A percentile compares a stretch with the other conserved stretches of the same genome.
phyloP scores from a whole-genome alignment of 2,329 filamentous ascomycete genomes.

The Aspergillus udagawae region DNA sequence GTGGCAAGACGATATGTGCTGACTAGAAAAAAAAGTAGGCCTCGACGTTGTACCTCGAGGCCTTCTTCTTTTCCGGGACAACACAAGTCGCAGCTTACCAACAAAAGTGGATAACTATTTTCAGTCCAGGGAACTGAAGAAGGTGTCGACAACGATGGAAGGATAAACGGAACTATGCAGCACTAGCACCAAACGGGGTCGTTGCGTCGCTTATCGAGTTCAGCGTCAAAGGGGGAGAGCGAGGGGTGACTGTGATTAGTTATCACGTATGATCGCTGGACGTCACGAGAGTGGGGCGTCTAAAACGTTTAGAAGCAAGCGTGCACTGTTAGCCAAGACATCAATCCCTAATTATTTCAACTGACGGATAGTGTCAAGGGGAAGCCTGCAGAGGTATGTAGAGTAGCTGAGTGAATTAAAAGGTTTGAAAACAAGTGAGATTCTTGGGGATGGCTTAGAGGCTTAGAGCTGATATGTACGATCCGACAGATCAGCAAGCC shows the following conservation, averaged over 20 bases:
- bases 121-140: neutral
- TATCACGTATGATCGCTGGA: neutral
- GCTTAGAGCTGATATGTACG: neutral
- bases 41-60: conserved; percentile 18
- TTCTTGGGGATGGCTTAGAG: neutral
- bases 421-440: neutral
- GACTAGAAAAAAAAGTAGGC: conserved; percentile 18
- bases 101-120: neutral
- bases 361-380: neutral
- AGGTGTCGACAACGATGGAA: conserved; percentile 1
- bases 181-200: neutral
- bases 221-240: neutral
- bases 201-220: neutral
- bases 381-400: neutral
- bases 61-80: conserved; percentile 19
- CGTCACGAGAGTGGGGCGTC: neutral
- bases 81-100: conserved; percentile 24
- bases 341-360: neutral
- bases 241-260: neutral
- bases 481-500: neutral
- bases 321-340: neutral
- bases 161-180: neutral
- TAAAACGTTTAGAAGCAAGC: neutral
- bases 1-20: conserved; percentile 19
- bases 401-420: neutral